Conservation (phyloP, 78 protist genomes). For the Dictyostelium purpureum region DNA sequence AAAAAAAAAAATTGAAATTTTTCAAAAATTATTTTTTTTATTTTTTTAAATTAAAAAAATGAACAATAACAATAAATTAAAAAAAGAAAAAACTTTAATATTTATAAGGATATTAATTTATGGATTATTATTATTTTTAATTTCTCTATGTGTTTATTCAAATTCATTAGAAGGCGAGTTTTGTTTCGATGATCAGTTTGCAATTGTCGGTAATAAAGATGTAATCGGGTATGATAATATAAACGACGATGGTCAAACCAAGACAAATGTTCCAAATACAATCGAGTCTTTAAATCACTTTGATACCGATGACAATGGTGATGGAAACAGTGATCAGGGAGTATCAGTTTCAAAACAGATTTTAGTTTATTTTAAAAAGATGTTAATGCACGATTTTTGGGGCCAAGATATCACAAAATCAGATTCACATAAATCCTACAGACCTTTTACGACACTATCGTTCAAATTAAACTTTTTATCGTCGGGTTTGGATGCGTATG, state of each 20-base stretch:
- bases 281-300: neutral
- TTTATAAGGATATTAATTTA: slow-evolving; percentile 1
- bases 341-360: neutral
- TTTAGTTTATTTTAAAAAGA: neutral
- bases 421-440: slow-evolving; percentile 63
- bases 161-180: slow-evolving; percentile 22
- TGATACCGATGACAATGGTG: neutral
- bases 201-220: neutral
- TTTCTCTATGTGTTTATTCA: neutral
- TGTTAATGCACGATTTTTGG: slow-evolving; percentile 14
- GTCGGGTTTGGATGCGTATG: neutral
- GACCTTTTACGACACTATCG: slow-evolving; percentile 66
- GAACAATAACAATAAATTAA: no score
- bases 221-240: neutral
- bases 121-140: slow-evolving; percentile 9
- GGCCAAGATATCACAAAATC: slow-evolving; percentile 5
- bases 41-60: no score
- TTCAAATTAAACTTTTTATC: slow-evolving; percentile 32
- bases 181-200: slow-evolving; percentile 1
- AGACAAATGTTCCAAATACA: neutral
- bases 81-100: neutral
- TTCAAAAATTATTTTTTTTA: no score
- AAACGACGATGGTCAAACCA: neutral
- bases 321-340: no score
- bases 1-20: no score